Evolutionary conservation across 2,329 filamentous ascomycete species (phyloP).

Genomic region (Trichoderma endophyticum): DNA sequence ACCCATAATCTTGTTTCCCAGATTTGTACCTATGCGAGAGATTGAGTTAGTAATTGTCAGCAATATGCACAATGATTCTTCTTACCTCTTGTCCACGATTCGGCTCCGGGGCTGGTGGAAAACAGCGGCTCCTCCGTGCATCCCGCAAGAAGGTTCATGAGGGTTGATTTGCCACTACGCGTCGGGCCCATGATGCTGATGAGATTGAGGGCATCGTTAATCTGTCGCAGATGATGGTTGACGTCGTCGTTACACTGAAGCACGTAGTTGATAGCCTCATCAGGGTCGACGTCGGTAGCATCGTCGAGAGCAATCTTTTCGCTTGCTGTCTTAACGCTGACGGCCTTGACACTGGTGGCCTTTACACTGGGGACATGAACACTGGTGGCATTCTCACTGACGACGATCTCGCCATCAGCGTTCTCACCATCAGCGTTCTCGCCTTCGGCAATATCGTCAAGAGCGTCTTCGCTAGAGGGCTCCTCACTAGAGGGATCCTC

Average conservation of each 20-base stretch:
- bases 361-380: background rate
- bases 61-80: background rate
- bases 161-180: conserved; percentile 10
- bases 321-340: background rate
- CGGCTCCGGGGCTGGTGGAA: conserved; percentile 6
- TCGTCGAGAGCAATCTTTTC: background rate
- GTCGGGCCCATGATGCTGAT: conserved; percentile 18
- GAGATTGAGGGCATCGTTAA: conserved; percentile 13
- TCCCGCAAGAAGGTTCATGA: conserved; percentile 14
- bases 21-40: background rate
- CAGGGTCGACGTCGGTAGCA: conserved; percentile 2
- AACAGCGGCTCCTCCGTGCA: conserved; percentile 9
- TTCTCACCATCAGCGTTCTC: background rate
- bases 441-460: background rate
- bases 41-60: background rate
- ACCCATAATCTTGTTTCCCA: conserved; percentile 13
- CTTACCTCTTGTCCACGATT: conserved; percentile 15
- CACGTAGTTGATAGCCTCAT: conserved; percentile 2
- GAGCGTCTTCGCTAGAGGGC: background rate
- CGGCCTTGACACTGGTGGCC: background rate
- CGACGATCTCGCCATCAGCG: background rate
- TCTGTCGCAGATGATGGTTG: conserved; percentile 8
- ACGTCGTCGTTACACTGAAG: conserved; percentile 10
- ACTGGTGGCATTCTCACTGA: background rate
- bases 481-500: background rate